Conservation (phyloP, 306 rosid genomes). For the Gastrolobium villosum region DNA sequence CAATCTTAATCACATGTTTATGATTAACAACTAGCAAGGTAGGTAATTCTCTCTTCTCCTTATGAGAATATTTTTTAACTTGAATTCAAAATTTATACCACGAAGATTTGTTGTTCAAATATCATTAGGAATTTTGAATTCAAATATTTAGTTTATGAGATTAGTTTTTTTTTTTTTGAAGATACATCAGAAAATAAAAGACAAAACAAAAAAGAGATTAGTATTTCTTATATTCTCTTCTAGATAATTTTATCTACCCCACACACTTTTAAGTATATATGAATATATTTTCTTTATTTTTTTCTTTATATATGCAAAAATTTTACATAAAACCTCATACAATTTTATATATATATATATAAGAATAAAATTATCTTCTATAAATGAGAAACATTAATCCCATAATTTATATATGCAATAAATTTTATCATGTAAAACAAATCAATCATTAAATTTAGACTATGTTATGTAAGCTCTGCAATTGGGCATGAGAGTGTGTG, state of each 20-base stretch:
- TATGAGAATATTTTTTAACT: neutral
- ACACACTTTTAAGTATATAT: too few relatives aligned
- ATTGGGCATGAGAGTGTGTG: neutral
- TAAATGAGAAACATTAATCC: too few relatives aligned
- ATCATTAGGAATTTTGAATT: constrained; percentile 32
- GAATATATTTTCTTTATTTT: too few relatives aligned
- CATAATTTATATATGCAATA: neutral
- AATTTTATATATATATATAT: too few relatives aligned
- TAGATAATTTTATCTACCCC: too few relatives aligned
- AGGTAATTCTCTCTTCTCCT: neutral
- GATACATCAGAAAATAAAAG: too few relatives aligned
- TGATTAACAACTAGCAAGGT: constrained; percentile 12
- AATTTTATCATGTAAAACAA: constrained; percentile 1
- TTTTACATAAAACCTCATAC: too few relatives aligned
- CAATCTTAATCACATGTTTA: constrained; percentile 2
- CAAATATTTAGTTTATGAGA: neutral
- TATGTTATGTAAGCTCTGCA: neutral
- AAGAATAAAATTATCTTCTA: too few relatives aligned
- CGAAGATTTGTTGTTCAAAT: neutral
- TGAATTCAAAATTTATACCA: constrained; percentile 1
- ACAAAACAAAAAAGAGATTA: too few relatives aligned
- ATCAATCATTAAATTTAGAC: constrained; percentile 17
- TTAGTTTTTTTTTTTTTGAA: too few relatives aligned
- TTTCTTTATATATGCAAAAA: too few relatives aligned
- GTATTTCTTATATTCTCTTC: too few relatives aligned